Percentiles rank a stretch among this genome's conserved stretches.
Conservation (phyloP, 345 rosid species). For the Brassica rapa region DNA sequence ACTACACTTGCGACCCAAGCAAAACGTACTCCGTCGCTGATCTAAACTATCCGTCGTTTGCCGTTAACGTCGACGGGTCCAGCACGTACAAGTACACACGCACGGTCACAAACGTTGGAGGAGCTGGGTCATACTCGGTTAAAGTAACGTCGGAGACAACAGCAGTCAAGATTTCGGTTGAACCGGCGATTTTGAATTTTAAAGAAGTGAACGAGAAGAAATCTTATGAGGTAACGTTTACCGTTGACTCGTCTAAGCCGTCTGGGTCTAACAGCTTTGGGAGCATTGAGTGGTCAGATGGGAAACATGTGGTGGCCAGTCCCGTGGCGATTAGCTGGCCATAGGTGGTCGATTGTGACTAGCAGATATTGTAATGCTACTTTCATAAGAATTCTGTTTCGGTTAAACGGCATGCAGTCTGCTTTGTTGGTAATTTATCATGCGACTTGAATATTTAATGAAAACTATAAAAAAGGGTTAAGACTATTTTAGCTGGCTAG, state of each 20-base stretch:
- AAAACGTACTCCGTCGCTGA: conserved; percentile 51
- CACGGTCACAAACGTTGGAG: no score
- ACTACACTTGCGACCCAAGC: conserved; percentile 52
- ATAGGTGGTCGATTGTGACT: conserved; percentile 35
- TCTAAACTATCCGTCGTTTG: conserved; percentile 55
- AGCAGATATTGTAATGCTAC: conserved; percentile 18
- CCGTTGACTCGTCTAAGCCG: conserved; percentile 37
- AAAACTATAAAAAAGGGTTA: background rate
- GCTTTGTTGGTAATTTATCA: background rate
- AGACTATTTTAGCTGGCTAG: no score
- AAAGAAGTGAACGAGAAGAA: conserved; percentile 46
- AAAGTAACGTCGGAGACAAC: conserved; percentile 18
- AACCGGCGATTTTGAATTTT: conserved; percentile 52
- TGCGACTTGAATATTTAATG: conserved; percentile 4
- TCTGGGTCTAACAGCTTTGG: conserved; percentile 52
- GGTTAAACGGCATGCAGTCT: conserved; percentile 34
- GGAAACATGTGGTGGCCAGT: conserved; percentile 68
- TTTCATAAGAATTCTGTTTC: conserved; percentile 18
- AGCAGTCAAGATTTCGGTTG: conserved; percentile 57
- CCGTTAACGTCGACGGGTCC: no score
- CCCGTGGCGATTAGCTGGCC: conserved; percentile 81
- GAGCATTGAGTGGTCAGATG: conserved; percentile 76
- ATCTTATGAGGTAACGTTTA: no score
- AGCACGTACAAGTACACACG: no score
- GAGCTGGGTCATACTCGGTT: no score